Evolutionary conservation across 1,284 basidiomycete species (phyloP).

Genomic region (Ceratobasidium sp.): DNA sequence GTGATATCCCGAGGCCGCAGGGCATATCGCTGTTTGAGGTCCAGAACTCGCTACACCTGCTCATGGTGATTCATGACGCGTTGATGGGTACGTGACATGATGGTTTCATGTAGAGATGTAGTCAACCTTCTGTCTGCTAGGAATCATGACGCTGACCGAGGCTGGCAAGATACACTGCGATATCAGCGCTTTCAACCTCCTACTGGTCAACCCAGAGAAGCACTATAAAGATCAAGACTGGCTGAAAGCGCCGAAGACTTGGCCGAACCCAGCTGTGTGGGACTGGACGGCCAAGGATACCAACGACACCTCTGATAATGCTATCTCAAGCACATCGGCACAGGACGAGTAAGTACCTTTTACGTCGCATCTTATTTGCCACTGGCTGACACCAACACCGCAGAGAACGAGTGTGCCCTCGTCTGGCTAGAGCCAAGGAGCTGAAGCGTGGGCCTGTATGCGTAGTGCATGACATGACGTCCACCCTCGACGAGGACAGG

Average conservation of each 20-base stretch:
- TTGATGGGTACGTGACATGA: background rate
- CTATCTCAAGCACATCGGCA: too few species aligned
- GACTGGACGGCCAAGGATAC: too few species aligned
- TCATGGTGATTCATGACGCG: too few species aligned
- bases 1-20: too few species aligned
- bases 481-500: background rate
- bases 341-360: background rate
- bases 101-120: background rate
- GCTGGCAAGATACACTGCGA: conserved; percentile 20
- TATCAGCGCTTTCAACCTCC: conserved; percentile 14
- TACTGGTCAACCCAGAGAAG: background rate
- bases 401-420: background rate
- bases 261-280: too few species aligned
- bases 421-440: background rate
- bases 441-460: background rate
- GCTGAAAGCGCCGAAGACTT: background rate
- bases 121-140: background rate
- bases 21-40: too few species aligned
- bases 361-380: background rate
- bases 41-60: too few species aligned
- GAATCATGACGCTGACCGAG: conserved; percentile 21
- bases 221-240: background rate
- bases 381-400: too few species aligned
- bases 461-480: conserved; percentile 6
- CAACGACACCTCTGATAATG: too few species aligned